Evolutionary conservation across 1,139 yeast genomes (phyloP).

Genomic region (Taphrina confusa): DNA sequence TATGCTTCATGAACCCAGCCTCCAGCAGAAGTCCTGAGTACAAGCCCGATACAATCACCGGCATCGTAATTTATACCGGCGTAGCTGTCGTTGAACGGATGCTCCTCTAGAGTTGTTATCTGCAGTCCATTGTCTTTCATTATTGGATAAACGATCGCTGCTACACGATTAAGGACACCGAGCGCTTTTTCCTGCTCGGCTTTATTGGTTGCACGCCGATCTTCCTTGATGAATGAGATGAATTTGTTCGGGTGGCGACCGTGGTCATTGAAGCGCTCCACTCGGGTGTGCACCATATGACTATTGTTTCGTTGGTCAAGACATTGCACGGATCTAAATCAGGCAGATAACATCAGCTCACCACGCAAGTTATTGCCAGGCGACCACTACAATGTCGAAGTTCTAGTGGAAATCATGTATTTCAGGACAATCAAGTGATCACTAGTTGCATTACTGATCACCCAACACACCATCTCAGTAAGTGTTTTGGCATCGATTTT

Average conservation of each 20-base stretch:
- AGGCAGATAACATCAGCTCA: too few relatives aligned
- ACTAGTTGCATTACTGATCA: too few relatives aligned
- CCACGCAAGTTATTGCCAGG: too few relatives aligned
- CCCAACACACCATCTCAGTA: too few relatives aligned
- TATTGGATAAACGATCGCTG: slow-evolving; percentile 41
- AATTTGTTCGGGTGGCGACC: slow-evolving; percentile 32
- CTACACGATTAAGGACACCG: slow-evolving; percentile 38
- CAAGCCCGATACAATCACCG: slow-evolving; percentile 40
- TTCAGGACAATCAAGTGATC: too few relatives aligned
- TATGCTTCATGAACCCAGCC: slow-evolving; percentile 39
- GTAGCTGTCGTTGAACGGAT: slow-evolving; percentile 38
- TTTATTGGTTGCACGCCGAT: slow-evolving; percentile 38
- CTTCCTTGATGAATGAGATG: slow-evolving; percentile 39
- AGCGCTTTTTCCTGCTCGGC: slow-evolving; percentile 33
- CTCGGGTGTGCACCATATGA: slow-evolving; percentile 48
- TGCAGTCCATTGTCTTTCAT: slow-evolving; percentile 40
- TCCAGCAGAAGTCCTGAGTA: slow-evolving; percentile 39
- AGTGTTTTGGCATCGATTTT: too few relatives aligned
- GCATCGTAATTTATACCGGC: slow-evolving; percentile 42
- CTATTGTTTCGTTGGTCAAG: too few relatives aligned
- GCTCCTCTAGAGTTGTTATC: slow-evolving; percentile 40
- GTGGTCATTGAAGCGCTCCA: slow-evolving; percentile 50
- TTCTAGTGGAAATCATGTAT: too few relatives aligned
- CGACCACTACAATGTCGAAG: too few relatives aligned
- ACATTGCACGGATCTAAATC: too few relatives aligned